phyloP scores from a whole-genome alignment of 257 asterid species.

The Solanum sparsipilum region DNA sequence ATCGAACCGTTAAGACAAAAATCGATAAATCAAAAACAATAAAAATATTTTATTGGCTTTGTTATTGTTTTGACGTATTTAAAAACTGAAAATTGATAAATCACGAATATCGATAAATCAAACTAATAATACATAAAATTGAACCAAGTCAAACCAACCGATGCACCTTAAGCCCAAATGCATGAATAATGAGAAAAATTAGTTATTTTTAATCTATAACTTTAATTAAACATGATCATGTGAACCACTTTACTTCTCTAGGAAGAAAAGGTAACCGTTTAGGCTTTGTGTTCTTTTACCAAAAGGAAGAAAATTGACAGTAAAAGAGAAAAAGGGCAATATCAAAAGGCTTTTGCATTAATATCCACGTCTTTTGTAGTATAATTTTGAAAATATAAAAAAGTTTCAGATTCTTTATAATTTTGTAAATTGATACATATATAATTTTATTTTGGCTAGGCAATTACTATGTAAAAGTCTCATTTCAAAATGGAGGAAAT shows the following conservation, averaged over 20 bases:
- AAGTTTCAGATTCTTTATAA: background rate
- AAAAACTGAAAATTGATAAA: too few relatives aligned
- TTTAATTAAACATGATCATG: background rate
- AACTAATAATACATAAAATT: too few relatives aligned
- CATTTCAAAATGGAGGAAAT: background rate
- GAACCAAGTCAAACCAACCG: too few relatives aligned
- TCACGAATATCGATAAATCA: too few relatives aligned
- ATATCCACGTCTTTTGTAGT: background rate
- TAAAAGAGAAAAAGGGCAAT: background rate
- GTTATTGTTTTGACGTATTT: too few relatives aligned
- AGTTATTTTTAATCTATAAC: background rate
- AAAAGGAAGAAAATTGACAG: background rate
- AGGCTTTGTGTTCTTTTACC: background rate
- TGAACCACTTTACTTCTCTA: background rate
- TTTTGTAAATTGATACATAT: background rate
- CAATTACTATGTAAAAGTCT: background rate
- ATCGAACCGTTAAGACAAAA: too few relatives aligned
- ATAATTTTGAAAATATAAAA: background rate
- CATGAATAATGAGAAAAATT: background rate
- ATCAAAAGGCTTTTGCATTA: background rate
- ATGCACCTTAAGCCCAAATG: background rate
- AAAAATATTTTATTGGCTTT: too few relatives aligned
- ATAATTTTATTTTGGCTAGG: background rate
- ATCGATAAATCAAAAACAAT: too few relatives aligned
- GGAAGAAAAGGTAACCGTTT: background rate